Conservation (phyloP, 139 green algal genomes). For the Picochlorum sp. region DNA sequence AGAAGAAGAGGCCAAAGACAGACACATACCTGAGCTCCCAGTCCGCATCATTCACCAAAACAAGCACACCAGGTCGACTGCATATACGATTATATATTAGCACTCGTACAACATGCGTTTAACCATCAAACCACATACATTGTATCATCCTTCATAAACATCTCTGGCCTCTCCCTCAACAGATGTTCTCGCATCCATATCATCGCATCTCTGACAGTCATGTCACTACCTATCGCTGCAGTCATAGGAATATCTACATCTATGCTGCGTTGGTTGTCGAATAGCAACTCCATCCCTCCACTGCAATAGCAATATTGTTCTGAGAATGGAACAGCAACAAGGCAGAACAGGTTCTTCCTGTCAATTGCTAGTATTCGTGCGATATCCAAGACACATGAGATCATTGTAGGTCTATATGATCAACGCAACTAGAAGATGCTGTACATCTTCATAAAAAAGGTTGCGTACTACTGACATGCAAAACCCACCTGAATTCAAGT, state of each 20-base stretch:
- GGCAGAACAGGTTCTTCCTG: background rate
- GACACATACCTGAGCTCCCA: slow-evolving; percentile 79
- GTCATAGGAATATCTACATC: slow-evolving; percentile 41
- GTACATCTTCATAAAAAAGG: too few species aligned
- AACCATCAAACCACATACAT: slow-evolving; percentile 46
- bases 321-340: too few species aligned
- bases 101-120: background rate
- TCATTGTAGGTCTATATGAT: too few species aligned
- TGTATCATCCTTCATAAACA: slow-evolving; percentile 77
- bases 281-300: slow-evolving; percentile 76
- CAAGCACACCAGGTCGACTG: slow-evolving; percentile 83
- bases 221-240: slow-evolving; percentile 9
- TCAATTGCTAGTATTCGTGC: background rate
- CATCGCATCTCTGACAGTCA: slow-evolving; percentile 56
- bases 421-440: too few species aligned
- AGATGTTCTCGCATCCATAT: slow-evolving; percentile 60
- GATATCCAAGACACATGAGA: too few species aligned
- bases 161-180: slow-evolving; percentile 69
- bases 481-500: slow-evolving; percentile 5
- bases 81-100: slow-evolving; percentile 2
- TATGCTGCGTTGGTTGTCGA: slow-evolving; percentile 56
- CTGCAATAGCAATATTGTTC: slow-evolving; percentile 17
- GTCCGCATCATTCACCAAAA: slow-evolving; percentile 89
- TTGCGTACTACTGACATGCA: background rate
- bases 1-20: background rate